These are phyloP conservation scores for Coffea eugenioides DNA, from an alignment of 257 asterid genomes.

Conservation along the genomic window DNA sequence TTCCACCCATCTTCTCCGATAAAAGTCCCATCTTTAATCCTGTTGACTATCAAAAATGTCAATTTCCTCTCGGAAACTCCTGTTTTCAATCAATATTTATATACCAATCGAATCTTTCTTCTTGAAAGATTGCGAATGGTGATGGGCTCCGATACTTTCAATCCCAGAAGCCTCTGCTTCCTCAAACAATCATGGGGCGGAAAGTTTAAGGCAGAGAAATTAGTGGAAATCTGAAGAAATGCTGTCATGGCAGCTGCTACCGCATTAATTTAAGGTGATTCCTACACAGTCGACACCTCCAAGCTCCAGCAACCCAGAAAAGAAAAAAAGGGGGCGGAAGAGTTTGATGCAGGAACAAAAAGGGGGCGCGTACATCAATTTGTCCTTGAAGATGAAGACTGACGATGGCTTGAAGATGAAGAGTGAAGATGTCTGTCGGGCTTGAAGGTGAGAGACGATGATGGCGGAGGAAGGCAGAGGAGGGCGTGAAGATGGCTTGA, in stretches of 20 bases:
- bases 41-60: conserved; percentile 33
- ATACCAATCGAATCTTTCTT: conserved; percentile 30
- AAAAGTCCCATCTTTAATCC: conserved; percentile 47
- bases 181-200: conserved; percentile 26
- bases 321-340: too few relatives aligned
- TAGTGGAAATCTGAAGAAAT: conserved; percentile 44
- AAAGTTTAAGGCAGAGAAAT: conserved; percentile 34
- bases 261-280: not conserved
- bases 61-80: conserved; percentile 30
- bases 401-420: too few relatives aligned
- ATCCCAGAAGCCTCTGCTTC: conserved; percentile 22
- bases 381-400: too few relatives aligned
- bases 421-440: too few relatives aligned
- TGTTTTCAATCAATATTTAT: conserved; percentile 22
- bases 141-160: conserved; percentile 32
- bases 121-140: conserved; percentile 27
- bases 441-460: too few relatives aligned
- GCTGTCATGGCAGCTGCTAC: conserved; percentile 40
- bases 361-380: too few relatives aligned
- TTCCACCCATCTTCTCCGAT: conserved; percentile 19
- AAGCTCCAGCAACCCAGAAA: too few relatives aligned
- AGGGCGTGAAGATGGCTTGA: too few relatives aligned
- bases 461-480: too few relatives aligned
- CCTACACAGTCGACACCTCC: too few relatives aligned
- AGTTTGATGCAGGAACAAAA: too few relatives aligned